Evolutionary conservation across 1,284 basidiomycete genomes (phyloP).

Genomic region (Tilletia indica): DNA sequence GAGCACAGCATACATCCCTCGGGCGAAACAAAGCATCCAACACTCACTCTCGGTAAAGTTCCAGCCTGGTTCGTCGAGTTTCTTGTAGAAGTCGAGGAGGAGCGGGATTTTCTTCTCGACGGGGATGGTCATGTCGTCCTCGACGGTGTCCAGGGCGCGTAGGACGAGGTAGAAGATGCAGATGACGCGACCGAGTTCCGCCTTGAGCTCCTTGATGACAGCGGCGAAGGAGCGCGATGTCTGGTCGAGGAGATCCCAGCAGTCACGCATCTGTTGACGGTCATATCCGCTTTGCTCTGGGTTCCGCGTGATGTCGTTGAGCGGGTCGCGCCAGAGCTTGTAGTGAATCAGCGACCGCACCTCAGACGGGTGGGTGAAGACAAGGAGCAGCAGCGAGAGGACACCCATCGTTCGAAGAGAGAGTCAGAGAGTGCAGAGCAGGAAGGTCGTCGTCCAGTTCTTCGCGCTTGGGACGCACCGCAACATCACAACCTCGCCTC

Average conservation of each 20-base stretch:
- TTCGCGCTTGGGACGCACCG: background rate
- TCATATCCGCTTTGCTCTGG: conserved; percentile 52
- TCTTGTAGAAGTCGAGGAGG: conserved; percentile 78
- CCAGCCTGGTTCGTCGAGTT: conserved; percentile 82
- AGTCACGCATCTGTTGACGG: conserved; percentile 71
- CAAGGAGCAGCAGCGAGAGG: conserved; percentile 2
- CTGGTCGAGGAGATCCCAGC: conserved; percentile 84
- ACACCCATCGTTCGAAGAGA: conserved; percentile 5
- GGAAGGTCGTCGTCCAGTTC: no score
- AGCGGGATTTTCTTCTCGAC: conserved; percentile 82
- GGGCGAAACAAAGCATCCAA: background rate
- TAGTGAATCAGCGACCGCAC: conserved; percentile 55
- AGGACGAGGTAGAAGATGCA: conserved; percentile 94
- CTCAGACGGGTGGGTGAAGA: conserved; percentile 52
- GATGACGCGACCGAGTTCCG: conserved; percentile 82
- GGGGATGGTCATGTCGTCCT: conserved; percentile 96
- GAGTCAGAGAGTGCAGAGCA: no score
- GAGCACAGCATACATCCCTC: no score
- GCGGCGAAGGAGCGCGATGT: conserved; percentile 88
- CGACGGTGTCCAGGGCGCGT: conserved; percentile 88
- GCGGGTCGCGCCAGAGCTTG: conserved; percentile 58
- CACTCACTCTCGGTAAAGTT: conserved; percentile 68
- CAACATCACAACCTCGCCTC: background rate
- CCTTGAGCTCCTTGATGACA: conserved; percentile 95
- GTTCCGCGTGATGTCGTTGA: conserved; percentile 56